Percentiles rank a stretch among this genome's conserved stretches.
Evolutionary conservation across 2,329 filamentous ascomycete genomes (phyloP).

Genomic region (Alternaria metachromatica): DNA sequence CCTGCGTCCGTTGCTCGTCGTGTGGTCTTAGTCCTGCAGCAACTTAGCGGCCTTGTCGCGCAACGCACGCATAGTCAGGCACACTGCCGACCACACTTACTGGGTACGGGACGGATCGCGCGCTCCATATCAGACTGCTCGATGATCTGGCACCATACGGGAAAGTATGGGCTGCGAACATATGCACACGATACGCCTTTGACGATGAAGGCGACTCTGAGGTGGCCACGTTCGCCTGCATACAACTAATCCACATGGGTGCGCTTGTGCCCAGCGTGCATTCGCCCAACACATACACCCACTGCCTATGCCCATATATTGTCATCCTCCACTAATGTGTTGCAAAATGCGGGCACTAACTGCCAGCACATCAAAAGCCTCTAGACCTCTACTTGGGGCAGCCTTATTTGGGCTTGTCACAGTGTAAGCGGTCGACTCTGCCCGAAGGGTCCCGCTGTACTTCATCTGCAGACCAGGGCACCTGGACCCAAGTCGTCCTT

Average conservation of each 20-base stretch:
- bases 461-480: constrained; percentile 41
- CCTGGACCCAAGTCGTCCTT: constrained; percentile 36
- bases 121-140: constrained; percentile 31
- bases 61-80: constrained; percentile 22
- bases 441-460: constrained; percentile 37
- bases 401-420: constrained; percentile 38
- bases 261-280: constrained; percentile 46
- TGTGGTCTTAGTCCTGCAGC: constrained; percentile 31
- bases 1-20: constrained; percentile 14
- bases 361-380: constrained; percentile 52
- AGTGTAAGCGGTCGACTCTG: constrained; percentile 22
- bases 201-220: constrained; percentile 43
- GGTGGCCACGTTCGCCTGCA: constrained; percentile 49
- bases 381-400: constrained; percentile 34
- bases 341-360: constrained; percentile 44
- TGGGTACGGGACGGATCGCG: constrained; percentile 45
- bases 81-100: constrained; percentile 20
- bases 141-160: constrained; percentile 50
- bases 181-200: constrained; percentile 36
- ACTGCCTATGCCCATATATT: constrained; percentile 42
- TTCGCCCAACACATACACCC: constrained; percentile 48
- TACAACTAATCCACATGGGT: constrained; percentile 45
- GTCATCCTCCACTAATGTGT: constrained; percentile 47
- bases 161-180: constrained; percentile 42
- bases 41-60: constrained; percentile 9